Percentiles rank a stretch among this genome's conserved stretches.
Evolutionary conservation across 1,139 yeast genomes (phyloP).

Genomic region (Yamadazyma aaseri): DNA sequence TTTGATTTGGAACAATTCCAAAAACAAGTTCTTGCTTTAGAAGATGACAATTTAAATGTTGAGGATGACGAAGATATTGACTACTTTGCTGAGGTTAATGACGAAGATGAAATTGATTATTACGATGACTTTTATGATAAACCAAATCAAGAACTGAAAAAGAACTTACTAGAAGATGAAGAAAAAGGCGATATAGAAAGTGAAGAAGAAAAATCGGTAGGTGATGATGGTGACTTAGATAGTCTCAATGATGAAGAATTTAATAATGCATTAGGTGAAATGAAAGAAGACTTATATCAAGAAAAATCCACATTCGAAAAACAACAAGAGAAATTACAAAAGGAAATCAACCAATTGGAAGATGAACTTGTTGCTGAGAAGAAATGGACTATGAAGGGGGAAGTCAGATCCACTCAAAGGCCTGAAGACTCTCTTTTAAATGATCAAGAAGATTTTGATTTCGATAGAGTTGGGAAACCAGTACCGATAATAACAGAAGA

Average conservation of each 20-base stretch:
- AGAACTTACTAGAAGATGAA: constrained; percentile 16
- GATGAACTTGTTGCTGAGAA: constrained; percentile 87
- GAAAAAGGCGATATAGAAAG: constrained; percentile 32
- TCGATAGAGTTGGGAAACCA: constrained; percentile 47
- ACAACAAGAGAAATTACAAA: constrained; percentile 73
- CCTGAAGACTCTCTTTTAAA: constrained; percentile 74
- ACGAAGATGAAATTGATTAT: constrained; percentile 63
- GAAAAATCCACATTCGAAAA: constrained; percentile 77
- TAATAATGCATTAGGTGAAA: constrained; percentile 54
- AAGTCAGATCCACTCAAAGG: constrained; percentile 76
- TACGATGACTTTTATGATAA: constrained; percentile 75
- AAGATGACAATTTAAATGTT: constrained; percentile 49
- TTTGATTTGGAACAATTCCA: constrained; percentile 86
- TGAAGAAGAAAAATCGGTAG: constrained; percentile 34
- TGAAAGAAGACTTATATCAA: constrained; percentile 57
- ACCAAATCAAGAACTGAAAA: constrained; percentile 26
- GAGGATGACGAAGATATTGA: constrained; percentile 57
- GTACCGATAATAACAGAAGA: constrained; percentile 94
- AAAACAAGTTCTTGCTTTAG: constrained; percentile 74
- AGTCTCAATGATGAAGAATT: constrained; percentile 45
- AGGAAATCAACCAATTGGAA: constrained; percentile 77
- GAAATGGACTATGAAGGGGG: constrained; percentile 95
- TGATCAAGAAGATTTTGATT: constrained; percentile 41
- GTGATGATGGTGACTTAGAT: constrained; percentile 22
- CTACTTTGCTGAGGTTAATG: constrained; percentile 52